These are phyloP conservation scores for Heliamphora exappendiculata DNA, from an alignment of 148 eudicot genomes.

Conservation along the genomic window DNA sequence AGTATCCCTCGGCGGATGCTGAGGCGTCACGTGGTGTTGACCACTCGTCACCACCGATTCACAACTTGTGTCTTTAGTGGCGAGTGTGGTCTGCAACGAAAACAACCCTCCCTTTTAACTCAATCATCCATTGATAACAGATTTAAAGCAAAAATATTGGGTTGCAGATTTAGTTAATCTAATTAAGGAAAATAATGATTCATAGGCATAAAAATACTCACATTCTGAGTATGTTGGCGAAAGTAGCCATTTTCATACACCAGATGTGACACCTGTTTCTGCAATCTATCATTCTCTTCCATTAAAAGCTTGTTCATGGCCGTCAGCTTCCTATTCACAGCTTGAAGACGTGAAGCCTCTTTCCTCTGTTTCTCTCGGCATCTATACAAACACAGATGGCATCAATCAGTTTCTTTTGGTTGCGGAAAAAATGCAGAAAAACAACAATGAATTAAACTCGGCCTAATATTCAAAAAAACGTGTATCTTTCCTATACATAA, in stretches of 20 bases:
- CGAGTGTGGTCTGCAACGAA: constrained; percentile 49
- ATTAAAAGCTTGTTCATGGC: constrained; percentile 97
- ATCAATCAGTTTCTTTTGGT: background rate
- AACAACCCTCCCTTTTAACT: constrained; percentile 6
- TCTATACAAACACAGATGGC: constrained; percentile 28
- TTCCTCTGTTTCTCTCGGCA: constrained; percentile 97
- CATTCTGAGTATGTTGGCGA: constrained; percentile 76
- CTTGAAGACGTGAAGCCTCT: constrained; percentile 86
- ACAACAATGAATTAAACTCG: background rate
- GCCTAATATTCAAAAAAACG: background rate
- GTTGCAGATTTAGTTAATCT: background rate
- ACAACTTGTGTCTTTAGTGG: constrained; percentile 88
- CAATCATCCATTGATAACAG: background rate
- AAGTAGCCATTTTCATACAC: constrained; percentile 93
- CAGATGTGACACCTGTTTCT: constrained; percentile 87
- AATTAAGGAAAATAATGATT: background rate
- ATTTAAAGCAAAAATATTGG: background rate
- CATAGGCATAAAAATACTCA: constrained; percentile 25
- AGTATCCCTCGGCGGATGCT: constrained; percentile 96
- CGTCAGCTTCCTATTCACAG: constrained; percentile 90
- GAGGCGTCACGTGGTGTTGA: constrained; percentile 89
- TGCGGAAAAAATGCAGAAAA: background rate
- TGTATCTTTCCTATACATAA: background rate
- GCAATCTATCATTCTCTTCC: constrained; percentile 97
- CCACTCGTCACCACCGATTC: constrained; percentile 99